Evolutionary conservation across 208 protist genomes (phyloP), one percentile per base, ranked within the genome.

Genomic region (Acanthamoeba sp.): DNA sequence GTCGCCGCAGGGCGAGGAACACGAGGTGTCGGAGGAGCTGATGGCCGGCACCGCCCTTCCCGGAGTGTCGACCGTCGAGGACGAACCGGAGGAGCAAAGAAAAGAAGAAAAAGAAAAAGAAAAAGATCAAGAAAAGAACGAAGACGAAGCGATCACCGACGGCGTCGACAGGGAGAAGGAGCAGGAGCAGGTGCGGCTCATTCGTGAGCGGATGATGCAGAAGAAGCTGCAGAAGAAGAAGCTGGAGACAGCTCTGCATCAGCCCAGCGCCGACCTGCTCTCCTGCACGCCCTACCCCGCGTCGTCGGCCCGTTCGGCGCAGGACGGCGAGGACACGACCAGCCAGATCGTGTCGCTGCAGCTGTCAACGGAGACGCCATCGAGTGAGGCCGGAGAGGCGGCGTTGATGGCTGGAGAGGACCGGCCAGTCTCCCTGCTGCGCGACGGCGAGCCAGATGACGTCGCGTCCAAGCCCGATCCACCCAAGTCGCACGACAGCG

Each of bases 121-220:
- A 66, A 22, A 45, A 32, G 73, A 29, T 9, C 0, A 50, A 59
- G 45, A 59, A 18, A 36, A 87, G 78, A 36, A n/a, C 73, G 45
- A 87, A 62, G 78, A 52, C 2, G 45, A 52, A 52, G 42, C 12
- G 36, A 12, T n/a, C n/a, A n/a, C n/a, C n/a, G n/a, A n/a, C n/a
- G n/a, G n/a, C n/a, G n/a, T n/a, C n/a, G 40, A 84, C 7, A 84
- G 2, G 20, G 42, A 42, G 7, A 50, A 52, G 12, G 64, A n/a
- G n/a, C n/a, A 32, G 64, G 73, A 87, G 78, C 40, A 87, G 45
- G 78, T 50, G 38, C 78, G 45, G 32, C 6, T 38, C 18, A 45
- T 78, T 27, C 69, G 69, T 2, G 69, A 78, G 69, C 69, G 69
- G 20, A 78, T 78, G 69, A 59, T 59, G 55, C 20, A 59, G 55